A percentile compares a stretch with the other conserved stretches of the same genome.
These are phyloP conservation scores for Trichoderma gracile DNA, from an alignment of 2,329 filamentous ascomycete species.

Conservation along the genomic window DNA sequence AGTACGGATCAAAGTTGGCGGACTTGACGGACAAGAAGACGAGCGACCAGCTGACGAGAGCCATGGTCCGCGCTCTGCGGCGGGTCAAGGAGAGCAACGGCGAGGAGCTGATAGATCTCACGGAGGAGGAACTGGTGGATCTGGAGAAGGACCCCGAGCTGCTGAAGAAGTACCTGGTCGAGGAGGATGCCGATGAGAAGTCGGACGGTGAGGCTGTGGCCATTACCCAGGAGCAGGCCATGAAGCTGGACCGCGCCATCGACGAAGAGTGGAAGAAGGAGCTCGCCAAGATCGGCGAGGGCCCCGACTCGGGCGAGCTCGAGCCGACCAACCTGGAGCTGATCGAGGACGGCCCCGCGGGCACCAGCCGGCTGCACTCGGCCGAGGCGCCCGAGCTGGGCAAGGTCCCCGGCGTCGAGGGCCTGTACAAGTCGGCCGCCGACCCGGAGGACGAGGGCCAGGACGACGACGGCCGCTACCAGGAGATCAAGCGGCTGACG, in stretches of 20 bases:
- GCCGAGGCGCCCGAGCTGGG: constrained; percentile 53
- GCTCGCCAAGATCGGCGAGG: constrained; percentile 39
- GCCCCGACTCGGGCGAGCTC: constrained; percentile 37
- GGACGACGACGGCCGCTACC: constrained; percentile 53
- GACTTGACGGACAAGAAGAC: constrained; percentile 46
- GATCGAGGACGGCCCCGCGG: constrained; percentile 41
- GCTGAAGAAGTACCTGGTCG: constrained; percentile 41
- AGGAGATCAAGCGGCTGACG: constrained; percentile 56
- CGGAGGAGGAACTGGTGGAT: constrained; percentile 49
- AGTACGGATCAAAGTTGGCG: constrained; percentile 55
- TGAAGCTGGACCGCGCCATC: constrained; percentile 43
- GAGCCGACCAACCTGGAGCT: constrained; percentile 42
- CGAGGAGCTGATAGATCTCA: constrained; percentile 50
- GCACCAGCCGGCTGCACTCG: constrained; percentile 41
- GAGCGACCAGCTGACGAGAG: constrained; percentile 45
- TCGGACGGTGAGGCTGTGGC: constrained; percentile 33
- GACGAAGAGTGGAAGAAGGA: constrained; percentile 42
- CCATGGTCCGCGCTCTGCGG: constrained; percentile 46
- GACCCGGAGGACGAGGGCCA: constrained; percentile 53
- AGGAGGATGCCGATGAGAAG: constrained; percentile 35
- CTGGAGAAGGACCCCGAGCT: constrained; percentile 45
- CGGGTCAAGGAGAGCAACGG: constrained; percentile 46
- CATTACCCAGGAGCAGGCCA: constrained; percentile 40
- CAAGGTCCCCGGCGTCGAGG: constrained; percentile 55
- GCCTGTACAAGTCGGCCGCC: constrained; percentile 50